phyloP scores from a whole-genome alignment of 2,329 filamentous ascomycete genomes.

The Herpotrichia juniperi region DNA sequence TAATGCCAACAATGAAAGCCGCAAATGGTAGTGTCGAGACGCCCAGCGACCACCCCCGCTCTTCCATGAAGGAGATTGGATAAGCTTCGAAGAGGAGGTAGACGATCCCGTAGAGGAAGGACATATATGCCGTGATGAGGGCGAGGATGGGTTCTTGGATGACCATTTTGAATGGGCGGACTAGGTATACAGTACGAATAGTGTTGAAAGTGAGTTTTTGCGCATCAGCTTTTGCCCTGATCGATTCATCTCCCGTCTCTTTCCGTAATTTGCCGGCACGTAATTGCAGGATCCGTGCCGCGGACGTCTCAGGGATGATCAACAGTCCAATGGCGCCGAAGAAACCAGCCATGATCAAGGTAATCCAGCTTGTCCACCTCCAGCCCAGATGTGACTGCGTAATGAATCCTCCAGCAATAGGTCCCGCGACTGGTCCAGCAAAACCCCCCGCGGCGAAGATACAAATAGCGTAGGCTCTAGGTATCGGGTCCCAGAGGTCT shows the following conservation, averaged over 20 bases:
- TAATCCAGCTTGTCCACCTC: conserved; percentile 47
- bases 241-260: conserved; percentile 42
- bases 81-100: conserved; percentile 59
- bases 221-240: conserved; percentile 50
- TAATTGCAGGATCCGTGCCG: conserved; percentile 35
- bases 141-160: conserved; percentile 44
- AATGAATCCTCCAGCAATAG: conserved; percentile 51
- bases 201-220: conserved; percentile 69
- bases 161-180: conserved; percentile 71
- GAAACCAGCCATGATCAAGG: conserved; percentile 40
- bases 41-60: conserved; percentile 68
- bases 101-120: conserved; percentile 70
- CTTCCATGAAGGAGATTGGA: conserved; percentile 69
- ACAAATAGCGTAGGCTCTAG: conserved; percentile 44
- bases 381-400: conserved; percentile 40
- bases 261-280: conserved; percentile 37
- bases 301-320: conserved; percentile 38
- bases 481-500: conserved; percentile 44
- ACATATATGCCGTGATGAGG: conserved; percentile 69
- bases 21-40: conserved; percentile 68
- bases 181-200: conserved; percentile 68
- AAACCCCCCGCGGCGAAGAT: conserved; percentile 44
- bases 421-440: conserved; percentile 51
- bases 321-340: conserved; percentile 30
- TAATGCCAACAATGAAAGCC: conserved; percentile 66